These are phyloP conservation scores for Candida mattraensis DNA, from an alignment of 805 yeast genomes.

Conservation along the genomic window DNA sequence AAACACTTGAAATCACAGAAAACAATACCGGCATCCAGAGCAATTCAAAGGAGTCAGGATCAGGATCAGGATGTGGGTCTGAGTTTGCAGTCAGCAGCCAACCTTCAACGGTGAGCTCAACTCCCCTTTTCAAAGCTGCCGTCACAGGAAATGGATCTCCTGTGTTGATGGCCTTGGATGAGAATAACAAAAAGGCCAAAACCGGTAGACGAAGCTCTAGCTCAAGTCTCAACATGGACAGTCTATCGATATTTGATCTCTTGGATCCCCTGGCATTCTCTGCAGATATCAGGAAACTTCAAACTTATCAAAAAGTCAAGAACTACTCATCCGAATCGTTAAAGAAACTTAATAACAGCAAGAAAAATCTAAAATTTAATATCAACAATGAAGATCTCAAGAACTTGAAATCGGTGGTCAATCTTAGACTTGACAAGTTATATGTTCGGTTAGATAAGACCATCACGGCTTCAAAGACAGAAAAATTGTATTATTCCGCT, in stretches of 20 bases:
- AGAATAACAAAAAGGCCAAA: slow-evolving; percentile 3
- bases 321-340: slow-evolving; percentile 25
- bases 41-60: neutral
- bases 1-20: neutral
- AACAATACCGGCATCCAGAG: neutral
- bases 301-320: slow-evolving; percentile 31
- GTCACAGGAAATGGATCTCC: slow-evolving; percentile 14
- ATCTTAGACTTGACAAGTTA: slow-evolving; percentile 36
- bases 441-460: slow-evolving; percentile 38
- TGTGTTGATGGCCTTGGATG: slow-evolving; percentile 13
- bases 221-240: slow-evolving; percentile 26
- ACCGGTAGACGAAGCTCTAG: slow-evolving; percentile 15
- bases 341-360: slow-evolving; percentile 25
- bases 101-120: slow-evolving; percentile 15
- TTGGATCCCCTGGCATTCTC: slow-evolving; percentile 31
- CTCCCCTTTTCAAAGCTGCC: slow-evolving; percentile 9
- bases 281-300: slow-evolving; percentile 24
- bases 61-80: slow-evolving; percentile 3
- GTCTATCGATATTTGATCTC: slow-evolving; percentile 30
- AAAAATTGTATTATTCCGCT: slow-evolving; percentile 77
- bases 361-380: slow-evolving; percentile 26
- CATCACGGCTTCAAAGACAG: slow-evolving; percentile 52
- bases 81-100: slow-evolving; percentile 8
- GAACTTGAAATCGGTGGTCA: slow-evolving; percentile 24
- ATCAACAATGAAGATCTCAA: slow-evolving; percentile 29